Percentiles rank a stretch among this genome's conserved stretches.
Evolutionary conservation across 2,329 filamentous ascomycete genomes (phyloP).

Genomic region (Albophoma yamanashiensis): DNA sequence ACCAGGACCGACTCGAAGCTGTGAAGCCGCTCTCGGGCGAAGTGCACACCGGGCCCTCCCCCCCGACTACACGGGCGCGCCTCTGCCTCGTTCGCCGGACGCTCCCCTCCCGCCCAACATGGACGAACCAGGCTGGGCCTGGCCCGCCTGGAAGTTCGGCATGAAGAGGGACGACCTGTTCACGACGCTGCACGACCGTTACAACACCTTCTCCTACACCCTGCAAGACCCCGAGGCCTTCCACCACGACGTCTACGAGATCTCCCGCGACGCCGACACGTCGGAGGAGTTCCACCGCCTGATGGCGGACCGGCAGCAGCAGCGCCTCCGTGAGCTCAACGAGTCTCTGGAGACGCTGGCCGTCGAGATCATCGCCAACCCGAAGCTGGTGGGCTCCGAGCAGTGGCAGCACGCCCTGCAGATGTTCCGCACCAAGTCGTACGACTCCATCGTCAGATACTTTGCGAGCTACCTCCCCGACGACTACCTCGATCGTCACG

Average conservation of each 20-base stretch:
- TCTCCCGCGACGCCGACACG: conserved; percentile 39
- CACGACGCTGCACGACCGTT: conserved; percentile 46
- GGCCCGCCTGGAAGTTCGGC: conserved; percentile 54
- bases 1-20: conserved; percentile 2
- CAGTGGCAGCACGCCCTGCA: conserved; percentile 50
- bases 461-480: conserved; percentile 48
- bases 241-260: conserved; percentile 50
- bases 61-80: not conserved
- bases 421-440: conserved; percentile 46
- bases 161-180: conserved; percentile 49
- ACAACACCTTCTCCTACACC: conserved; percentile 45
- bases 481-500: conserved; percentile 32
- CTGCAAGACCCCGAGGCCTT: conserved; percentile 51
- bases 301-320: conserved; percentile 40
- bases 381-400: conserved; percentile 44
- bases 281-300: conserved; percentile 42
- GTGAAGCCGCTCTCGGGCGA: conserved; percentile 5
- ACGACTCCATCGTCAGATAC: conserved; percentile 49
- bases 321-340: conserved; percentile 44
- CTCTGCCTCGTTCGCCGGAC: not conserved
- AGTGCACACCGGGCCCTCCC: conserved; percentile 1
- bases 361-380: conserved; percentile 51
- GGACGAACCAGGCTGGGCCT: conserved; percentile 42
- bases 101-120: conserved; percentile 23
- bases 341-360: conserved; percentile 44